These are phyloP conservation scores for Schrenkiella parvula DNA, from an alignment of 345 rosid species.

Conservation along the genomic window DNA sequence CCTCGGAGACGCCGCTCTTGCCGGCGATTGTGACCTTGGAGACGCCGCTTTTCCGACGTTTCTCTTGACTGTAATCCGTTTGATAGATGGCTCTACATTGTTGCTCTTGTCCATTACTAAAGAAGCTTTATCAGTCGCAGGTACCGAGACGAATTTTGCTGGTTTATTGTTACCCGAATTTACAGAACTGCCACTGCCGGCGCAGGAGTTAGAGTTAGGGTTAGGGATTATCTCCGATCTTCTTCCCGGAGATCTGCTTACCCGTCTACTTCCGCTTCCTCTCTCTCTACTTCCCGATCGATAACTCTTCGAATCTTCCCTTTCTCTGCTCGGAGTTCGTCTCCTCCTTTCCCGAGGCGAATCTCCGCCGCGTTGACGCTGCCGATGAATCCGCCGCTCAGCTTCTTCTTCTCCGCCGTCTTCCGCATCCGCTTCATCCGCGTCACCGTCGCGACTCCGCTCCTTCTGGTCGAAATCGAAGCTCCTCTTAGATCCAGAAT, in stretches of 20 bases:
- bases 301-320: slow-evolving; percentile 49
- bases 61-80: slow-evolving; percentile 66
- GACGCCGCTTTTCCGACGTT: slow-evolving; percentile 50
- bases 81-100: slow-evolving; percentile 34
- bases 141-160: slow-evolving; percentile 74
- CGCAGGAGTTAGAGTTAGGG: slow-evolving; percentile 14
- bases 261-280: slow-evolving; percentile 50
- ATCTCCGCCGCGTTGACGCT: slow-evolving; percentile 48
- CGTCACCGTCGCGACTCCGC: slow-evolving; percentile 8
- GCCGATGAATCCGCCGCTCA: slow-evolving; percentile 45
- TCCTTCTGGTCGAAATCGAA: slow-evolving; percentile 57
- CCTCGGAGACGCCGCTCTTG: slow-evolving; percentile 72
- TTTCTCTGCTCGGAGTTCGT: slow-evolving; percentile 90
- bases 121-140: slow-evolving; percentile 63
- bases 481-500: slow-evolving; percentile 91
- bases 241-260: slow-evolving; percentile 81
- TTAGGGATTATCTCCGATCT: slow-evolving; percentile 52
- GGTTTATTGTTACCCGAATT: slow-evolving; percentile 38
- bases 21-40: slow-evolving; percentile 82
- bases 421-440: slow-evolving; percentile 24
- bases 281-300: slow-evolving; percentile 67
- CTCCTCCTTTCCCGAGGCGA: slow-evolving; percentile 62
- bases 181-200: slow-evolving; percentile 22
- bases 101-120: slow-evolving; percentile 42
- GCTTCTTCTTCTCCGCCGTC: slow-evolving; percentile 40